These are phyloP conservation scores for Chlorella sorokiniana DNA, from an alignment of 139 green algal species.

Conservation along the genomic window DNA sequence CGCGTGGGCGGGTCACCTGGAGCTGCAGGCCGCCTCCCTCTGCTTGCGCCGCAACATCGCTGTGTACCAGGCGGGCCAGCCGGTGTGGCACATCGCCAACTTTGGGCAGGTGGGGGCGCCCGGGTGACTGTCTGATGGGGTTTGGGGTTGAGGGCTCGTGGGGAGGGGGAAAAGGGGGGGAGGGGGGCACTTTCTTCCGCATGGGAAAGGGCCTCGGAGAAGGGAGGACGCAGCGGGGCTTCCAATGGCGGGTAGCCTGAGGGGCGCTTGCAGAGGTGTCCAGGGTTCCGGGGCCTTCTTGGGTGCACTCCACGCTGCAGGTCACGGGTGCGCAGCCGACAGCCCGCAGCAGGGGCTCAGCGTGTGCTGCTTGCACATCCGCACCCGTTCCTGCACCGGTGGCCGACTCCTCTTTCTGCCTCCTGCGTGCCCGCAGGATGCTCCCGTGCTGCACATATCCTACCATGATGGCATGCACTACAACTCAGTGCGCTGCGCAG, in stretches of 20 bases:
- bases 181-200: too few relatives aligned
- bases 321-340: too few relatives aligned
- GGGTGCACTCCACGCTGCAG: too few relatives aligned
- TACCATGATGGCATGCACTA: conserved; percentile 75
- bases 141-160: neutral
- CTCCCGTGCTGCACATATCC: conserved; percentile 54
- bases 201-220: too few relatives aligned
- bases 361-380: too few relatives aligned
- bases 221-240: too few relatives aligned
- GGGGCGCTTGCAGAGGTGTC: too few relatives aligned
- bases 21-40: conserved; percentile 64
- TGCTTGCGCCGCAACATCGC: conserved; percentile 54
- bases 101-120: conserved; percentile 26
- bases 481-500: conserved; percentile 61
- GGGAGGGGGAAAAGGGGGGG: neutral
- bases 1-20: conserved; percentile 59
- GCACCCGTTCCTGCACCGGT: neutral
- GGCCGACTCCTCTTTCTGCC: neutral
- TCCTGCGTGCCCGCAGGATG: conserved; percentile 11
- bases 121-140: too few relatives aligned
- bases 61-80: conserved; percentile 67
- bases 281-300: too few relatives aligned
- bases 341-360: too few relatives aligned
- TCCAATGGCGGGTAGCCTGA: too few relatives aligned
- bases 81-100: conserved; percentile 64